These are phyloP conservation scores for Claviceps sp. DNA, from an alignment of 2,329 filamentous ascomycete species.

Conservation along the genomic window DNA sequence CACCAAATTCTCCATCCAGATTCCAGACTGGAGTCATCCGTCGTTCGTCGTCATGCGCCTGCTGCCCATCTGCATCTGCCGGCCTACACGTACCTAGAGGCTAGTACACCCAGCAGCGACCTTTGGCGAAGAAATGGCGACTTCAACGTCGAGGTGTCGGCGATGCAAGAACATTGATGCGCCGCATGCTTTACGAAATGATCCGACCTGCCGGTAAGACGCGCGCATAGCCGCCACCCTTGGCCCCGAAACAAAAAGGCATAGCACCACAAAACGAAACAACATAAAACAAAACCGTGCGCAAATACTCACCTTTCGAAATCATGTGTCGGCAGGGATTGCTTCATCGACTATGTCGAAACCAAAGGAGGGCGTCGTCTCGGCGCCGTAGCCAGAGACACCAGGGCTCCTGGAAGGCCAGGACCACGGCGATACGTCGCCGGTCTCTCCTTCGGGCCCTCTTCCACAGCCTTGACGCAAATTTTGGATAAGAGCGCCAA, in stretches of 20 bases:
- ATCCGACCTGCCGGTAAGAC: conserved; percentile 19
- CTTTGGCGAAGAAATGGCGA: neutral
- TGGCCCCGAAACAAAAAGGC: neutral
- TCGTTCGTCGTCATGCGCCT: neutral
- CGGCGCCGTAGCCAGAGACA: conserved; percentile 36
- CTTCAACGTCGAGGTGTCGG: conserved; percentile 16
- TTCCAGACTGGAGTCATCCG: neutral
- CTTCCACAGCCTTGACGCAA: conserved; percentile 64
- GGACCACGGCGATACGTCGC: conserved; percentile 45
- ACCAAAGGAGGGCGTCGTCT: conserved; percentile 69
- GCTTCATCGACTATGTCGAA: conserved; percentile 65
- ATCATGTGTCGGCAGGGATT: conserved; percentile 27
- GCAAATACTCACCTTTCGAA: neutral
- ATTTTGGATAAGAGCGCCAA: conserved; percentile 58
- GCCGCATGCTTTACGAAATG: conserved; percentile 17
- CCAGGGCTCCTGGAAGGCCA: conserved; percentile 21
- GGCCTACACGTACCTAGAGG: neutral
- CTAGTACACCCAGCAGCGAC: neutral
- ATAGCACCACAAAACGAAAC: neutral
- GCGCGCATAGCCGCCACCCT: neutral
- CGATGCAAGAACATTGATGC: conserved; percentile 19
- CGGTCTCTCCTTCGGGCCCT: conserved; percentile 71
- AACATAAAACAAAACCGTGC: neutral
- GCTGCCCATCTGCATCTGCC: neutral
- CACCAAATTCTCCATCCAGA: neutral